Conservation (phyloP, 2,329 filamentous ascomycete genomes). For the Cladobotryum mycophilum region DNA sequence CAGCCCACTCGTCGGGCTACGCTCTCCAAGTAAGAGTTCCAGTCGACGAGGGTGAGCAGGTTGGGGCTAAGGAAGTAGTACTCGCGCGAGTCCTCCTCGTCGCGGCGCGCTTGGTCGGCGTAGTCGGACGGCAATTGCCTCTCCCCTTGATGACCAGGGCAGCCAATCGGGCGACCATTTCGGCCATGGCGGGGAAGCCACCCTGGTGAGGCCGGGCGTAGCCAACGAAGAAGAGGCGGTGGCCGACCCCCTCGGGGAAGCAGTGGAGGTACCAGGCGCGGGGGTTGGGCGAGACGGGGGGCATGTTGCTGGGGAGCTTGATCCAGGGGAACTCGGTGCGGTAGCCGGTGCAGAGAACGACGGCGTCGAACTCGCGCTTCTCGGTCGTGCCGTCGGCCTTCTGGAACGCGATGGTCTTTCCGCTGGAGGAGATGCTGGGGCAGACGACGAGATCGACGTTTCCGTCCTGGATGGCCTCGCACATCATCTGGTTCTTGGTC, state of each 20-base stretch:
- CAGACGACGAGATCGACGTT: background rate
- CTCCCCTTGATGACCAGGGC: too few relatives aligned
- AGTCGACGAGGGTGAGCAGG: too few relatives aligned
- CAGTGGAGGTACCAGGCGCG: background rate
- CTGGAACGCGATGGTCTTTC: too few relatives aligned
- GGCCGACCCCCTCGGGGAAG: background rate
- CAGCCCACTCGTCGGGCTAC: too few relatives aligned
- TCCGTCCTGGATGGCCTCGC: background rate
- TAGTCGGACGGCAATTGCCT: too few relatives aligned
- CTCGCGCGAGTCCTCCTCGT: too few relatives aligned
- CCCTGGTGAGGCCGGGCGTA: slow-evolving; percentile 1
- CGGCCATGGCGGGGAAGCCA: background rate
- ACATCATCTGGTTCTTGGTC: slow-evolving; percentile 1
- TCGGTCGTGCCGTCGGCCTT: background rate
- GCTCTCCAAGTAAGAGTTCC: too few relatives aligned
- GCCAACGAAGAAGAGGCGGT: background rate
- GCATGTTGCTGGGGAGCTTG: background rate
- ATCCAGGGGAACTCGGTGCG: background rate
- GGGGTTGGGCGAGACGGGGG: background rate
- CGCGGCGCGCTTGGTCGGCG: too few relatives aligned
- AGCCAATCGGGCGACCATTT: background rate
- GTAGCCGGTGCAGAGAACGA: background rate
- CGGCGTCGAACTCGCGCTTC: background rate
- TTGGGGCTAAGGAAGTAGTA: too few relatives aligned
- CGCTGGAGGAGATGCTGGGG: too few relatives aligned